phyloP scores from a whole-genome alignment of 805 yeast species.

The Candida palmyrensis region DNA sequence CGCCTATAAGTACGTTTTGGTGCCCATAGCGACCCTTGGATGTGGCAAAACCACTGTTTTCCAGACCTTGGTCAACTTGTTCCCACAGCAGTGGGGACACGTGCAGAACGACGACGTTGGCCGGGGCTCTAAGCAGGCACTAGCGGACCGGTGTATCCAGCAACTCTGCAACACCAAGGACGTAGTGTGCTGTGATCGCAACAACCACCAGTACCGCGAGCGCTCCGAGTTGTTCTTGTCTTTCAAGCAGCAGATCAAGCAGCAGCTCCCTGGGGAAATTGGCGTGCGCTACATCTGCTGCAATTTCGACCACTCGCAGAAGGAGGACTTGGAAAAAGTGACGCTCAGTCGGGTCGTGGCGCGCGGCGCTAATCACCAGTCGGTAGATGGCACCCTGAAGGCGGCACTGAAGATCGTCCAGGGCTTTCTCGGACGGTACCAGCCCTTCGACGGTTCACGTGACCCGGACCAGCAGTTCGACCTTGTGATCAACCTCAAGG shows the following conservation, averaged over 20 bases:
- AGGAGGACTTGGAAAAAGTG: slow-evolving; percentile 37
- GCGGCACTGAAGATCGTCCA: slow-evolving; percentile 58
- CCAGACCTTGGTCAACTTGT: slow-evolving; percentile 50
- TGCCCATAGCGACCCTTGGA: slow-evolving; percentile 88
- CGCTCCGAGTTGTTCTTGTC: slow-evolving; percentile 60
- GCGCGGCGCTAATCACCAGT: slow-evolving; percentile 88
- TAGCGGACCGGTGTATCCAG: slow-evolving; percentile 43
- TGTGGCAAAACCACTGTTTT: slow-evolving; percentile 92
- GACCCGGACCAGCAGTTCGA: slow-evolving; percentile 70
- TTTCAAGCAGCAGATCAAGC: slow-evolving; percentile 37
- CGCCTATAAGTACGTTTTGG: slow-evolving; percentile 50
- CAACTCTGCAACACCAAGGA: slow-evolving; percentile 21
- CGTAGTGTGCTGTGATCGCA: slow-evolving; percentile 74
- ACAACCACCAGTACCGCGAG: slow-evolving; percentile 72
- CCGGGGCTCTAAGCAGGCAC: slow-evolving; percentile 41
- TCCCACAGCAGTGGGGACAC: slow-evolving; percentile 62
- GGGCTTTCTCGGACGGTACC: slow-evolving; percentile 69
- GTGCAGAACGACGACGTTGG: slow-evolving; percentile 77
- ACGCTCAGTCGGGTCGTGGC: slow-evolving; percentile 55
- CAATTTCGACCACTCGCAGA: slow-evolving; percentile 47
- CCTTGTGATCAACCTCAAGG: slow-evolving; percentile 52
- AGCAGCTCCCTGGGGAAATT: slow-evolving; percentile 29
- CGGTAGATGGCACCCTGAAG: too few relatives aligned
- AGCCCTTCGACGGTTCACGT: slow-evolving; percentile 42
- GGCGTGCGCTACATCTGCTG: slow-evolving; percentile 60